Evolutionary conservation across 2,329 filamentous ascomycete genomes (phyloP).

Genomic region (Pseudomassariella vexata): DNA sequence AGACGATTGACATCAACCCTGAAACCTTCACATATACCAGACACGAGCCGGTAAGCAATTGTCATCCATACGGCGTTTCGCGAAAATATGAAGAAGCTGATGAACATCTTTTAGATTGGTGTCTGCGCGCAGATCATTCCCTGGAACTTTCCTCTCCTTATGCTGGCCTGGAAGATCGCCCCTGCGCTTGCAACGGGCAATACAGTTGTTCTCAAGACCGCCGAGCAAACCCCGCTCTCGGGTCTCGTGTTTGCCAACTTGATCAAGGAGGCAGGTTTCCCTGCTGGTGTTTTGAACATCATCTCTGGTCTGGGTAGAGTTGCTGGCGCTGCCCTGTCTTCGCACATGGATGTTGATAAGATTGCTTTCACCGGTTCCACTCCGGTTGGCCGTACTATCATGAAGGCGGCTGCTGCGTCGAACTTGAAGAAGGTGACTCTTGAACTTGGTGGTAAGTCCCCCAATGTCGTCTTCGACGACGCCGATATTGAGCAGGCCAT

Average conservation of each 20-base stretch:
- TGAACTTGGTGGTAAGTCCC: slow-evolving; percentile 74
- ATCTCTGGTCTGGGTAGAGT: slow-evolving; percentile 72
- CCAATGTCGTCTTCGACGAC: slow-evolving; percentile 75
- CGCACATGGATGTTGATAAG: slow-evolving; percentile 80
- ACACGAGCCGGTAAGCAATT: slow-evolving; percentile 59
- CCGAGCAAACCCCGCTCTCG: slow-evolving; percentile 70
- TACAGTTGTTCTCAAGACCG: slow-evolving; percentile 67
- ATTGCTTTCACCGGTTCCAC: slow-evolving; percentile 79
- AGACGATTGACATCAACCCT: slow-evolving; percentile 73
- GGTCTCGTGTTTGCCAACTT: slow-evolving; percentile 59
- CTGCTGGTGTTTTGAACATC: slow-evolving; percentile 71
- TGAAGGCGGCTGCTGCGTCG: slow-evolving; percentile 72
- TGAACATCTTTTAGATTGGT: slow-evolving; percentile 15
- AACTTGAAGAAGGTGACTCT: slow-evolving; percentile 81
- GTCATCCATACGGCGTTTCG: not conserved
- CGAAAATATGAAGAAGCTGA: slow-evolving; percentile 4
- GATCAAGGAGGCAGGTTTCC: slow-evolving; percentile 73
- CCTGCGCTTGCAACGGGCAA: slow-evolving; percentile 69
- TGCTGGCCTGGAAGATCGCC: slow-evolving; percentile 78
- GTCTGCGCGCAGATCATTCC: slow-evolving; percentile 65
- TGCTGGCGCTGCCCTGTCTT: slow-evolving; percentile 69
- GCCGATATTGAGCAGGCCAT: slow-evolving; percentile 73
- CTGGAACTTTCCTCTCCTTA: slow-evolving; percentile 82
- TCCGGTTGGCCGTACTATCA: slow-evolving; percentile 65
- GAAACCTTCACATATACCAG: slow-evolving; percentile 81